Conservation (phyloP, 192 early-diverging fungal species). For the Ambispora gerdemannii region DNA sequence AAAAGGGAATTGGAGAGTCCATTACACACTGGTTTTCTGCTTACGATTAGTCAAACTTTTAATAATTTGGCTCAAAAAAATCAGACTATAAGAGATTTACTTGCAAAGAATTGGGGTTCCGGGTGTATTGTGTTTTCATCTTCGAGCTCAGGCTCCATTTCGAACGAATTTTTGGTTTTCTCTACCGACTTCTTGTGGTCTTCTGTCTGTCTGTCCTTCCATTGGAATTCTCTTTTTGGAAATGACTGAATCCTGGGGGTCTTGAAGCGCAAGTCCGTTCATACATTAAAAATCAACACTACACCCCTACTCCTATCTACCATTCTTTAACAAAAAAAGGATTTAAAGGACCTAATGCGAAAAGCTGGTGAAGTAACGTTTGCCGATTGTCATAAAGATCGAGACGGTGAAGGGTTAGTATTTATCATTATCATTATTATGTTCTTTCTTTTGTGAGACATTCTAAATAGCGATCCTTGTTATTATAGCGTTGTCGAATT, state of each 20-base stretch:
- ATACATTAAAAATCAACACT: conserved; percentile 27
- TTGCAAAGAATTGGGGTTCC: background rate
- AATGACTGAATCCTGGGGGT: conserved; percentile 32
- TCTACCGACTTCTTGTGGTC: conserved; percentile 31
- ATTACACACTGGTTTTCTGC: too few species aligned
- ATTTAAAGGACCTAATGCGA: conserved; percentile 94
- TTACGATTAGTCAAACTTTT: too few species aligned
- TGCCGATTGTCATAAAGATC: conserved; percentile 83
- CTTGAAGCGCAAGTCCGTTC: conserved; percentile 30
- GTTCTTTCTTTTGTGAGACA: background rate
- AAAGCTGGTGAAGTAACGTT: conserved; percentile 93
- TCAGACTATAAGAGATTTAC: background rate
- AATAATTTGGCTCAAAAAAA: background rate
- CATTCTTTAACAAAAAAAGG: conserved; percentile 61
- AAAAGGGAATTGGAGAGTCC: background rate
- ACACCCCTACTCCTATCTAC: conserved; percentile 20
- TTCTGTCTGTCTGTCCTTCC: conserved; percentile 35
- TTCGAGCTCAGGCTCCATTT: background rate
- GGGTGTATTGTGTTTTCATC: background rate
- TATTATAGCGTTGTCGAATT: conserved; percentile 86
- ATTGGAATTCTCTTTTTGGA: conserved; percentile 43
- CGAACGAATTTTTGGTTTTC: background rate
- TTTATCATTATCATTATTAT: conserved; percentile 3
- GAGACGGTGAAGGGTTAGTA: conserved; percentile 76
- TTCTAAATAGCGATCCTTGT: conserved; percentile 16